phyloP scores from a whole-genome alignment of 306 rosid species.

The Calophaca sinica region DNA sequence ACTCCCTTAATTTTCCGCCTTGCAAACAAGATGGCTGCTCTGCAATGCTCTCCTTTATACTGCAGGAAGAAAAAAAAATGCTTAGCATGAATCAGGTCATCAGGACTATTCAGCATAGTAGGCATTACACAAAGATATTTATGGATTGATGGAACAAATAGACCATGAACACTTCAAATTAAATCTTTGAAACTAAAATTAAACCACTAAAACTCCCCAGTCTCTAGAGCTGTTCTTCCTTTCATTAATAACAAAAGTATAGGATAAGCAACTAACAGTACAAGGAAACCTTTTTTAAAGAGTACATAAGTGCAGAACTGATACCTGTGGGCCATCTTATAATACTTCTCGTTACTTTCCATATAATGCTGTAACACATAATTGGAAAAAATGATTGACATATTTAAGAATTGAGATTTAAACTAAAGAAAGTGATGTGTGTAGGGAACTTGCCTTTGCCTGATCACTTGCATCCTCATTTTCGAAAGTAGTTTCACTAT shows the following conservation, averaged over 20 bases:
- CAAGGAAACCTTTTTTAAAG: conserved; percentile 24
- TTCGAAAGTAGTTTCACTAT: conserved; percentile 71
- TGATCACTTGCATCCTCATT: conserved; percentile 98
- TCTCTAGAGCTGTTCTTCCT: background rate
- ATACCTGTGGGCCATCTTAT: conserved; percentile 99
- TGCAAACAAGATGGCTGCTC: conserved; percentile 85
- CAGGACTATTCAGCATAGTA: conserved; percentile 12
- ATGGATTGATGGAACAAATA: conserved; percentile 41
- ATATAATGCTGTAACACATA: conserved; percentile 84
- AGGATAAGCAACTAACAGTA: conserved; percentile 27
- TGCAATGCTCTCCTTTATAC: conserved; percentile 91
- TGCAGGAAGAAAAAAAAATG: conserved; percentile 50
- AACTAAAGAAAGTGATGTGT: conserved; percentile 29
- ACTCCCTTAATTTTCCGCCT: conserved; percentile 97
- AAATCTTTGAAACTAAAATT: conserved; percentile 20
- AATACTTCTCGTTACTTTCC: conserved; percentile 99
- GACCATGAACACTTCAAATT: conserved; percentile 21
- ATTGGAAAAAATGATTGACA: conserved; percentile 43
- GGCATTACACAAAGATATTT: background rate
- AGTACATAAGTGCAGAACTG: conserved; percentile 42
- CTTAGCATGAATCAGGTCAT: conserved; percentile 33
- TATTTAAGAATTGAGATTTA: conserved; percentile 9
- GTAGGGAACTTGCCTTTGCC: conserved; percentile 78
- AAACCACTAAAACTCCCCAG: conserved; percentile 13
- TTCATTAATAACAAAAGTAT: conserved; percentile 14